Base-by-base conservation (phyloP, 2,329 filamentous ascomycete genomes). In the Elsinoe necatrix region DNA sequence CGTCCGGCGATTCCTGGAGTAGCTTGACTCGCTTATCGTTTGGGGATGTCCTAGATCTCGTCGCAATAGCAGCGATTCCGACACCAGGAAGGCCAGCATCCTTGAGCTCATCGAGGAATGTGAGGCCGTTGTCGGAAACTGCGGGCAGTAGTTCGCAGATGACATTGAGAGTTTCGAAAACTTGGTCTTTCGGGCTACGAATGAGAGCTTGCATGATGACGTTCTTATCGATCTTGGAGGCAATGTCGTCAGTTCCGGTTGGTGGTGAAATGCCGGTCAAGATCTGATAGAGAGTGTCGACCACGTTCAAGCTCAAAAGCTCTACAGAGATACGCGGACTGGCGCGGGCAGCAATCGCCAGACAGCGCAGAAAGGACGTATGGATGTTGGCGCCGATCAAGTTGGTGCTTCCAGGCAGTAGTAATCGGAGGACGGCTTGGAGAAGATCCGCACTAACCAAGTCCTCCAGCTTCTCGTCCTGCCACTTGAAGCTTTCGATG, bases 151-250 rank as follows among this genome's bases (percentile, higher is more conserved):
- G 77, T 73, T 98, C 93, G 74, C 93, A 96, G 61, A 98, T 90
- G 61, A 98, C 90, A 68, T 97, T 97, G 61, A 98, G 80, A 1
- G 95, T 96, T 75, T 98, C 93, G 63, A 92, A 93, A 16, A 98
- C 88, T 71, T 98, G 93, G 63, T 98, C 95, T 57, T 91, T 85
- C 5, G 93, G 93, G 39, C 92, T 85, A 67, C 97, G 93, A 54
- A 98, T 95, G 61, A 98, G 78, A 35, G 95, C 90, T 73, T 98
- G 93, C 95, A 98, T 98, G 65, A 98, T 93, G 45, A 98, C 82
- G 56, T 97, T 92, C 67, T 90, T 95, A 71, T 97, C 92, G 61
- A 97, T 86, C 72, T 95, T 95, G 35, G 82, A 86, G 27, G 84
- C 86, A 57, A 89, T 81, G 68, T 92, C 85, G 34, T 90, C 84